Conservation (phyloP, 345 rosid species). For the Erysimum cheiranthoides region DNA sequence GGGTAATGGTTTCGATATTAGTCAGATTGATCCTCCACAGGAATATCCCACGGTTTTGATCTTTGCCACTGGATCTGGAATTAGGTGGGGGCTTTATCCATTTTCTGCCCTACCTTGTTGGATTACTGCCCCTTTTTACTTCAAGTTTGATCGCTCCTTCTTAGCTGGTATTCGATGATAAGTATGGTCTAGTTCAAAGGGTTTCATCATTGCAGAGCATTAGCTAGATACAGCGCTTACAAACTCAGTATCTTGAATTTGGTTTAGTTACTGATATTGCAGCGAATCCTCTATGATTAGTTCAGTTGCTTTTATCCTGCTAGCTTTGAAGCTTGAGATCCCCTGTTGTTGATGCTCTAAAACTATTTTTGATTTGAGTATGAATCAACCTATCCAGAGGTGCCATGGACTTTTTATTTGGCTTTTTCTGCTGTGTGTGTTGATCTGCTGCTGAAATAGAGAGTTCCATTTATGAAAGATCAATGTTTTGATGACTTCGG, state of each 20-base stretch:
- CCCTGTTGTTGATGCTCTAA: conserved; percentile 1
- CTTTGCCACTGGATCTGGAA: conserved; percentile 96
- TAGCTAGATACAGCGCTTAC: conserved; percentile 5
- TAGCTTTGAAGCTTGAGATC: conserved; percentile 14
- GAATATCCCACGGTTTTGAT: conserved; percentile 69
- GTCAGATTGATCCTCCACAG: conserved; percentile 74
- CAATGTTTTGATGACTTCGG: neutral
- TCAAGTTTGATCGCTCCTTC: conserved; percentile 4
- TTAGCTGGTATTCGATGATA: conserved; percentile 12
- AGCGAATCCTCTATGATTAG: neutral
- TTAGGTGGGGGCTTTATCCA: conserved; percentile 56
- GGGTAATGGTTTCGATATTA: conserved; percentile 78
- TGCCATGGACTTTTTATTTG: neutral
- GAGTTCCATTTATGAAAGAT: neutral
- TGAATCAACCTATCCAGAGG: neutral
- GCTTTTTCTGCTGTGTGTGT: conserved; percentile 22
- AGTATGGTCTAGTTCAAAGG: conserved; percentile 10
- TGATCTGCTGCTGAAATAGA: neutral
- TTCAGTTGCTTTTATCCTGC: neutral
- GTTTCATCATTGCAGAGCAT: conserved; percentile 19
- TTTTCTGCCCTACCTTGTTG: neutral
- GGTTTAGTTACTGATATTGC: conserved; percentile 5
- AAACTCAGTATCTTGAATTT: conserved; percentile 14
- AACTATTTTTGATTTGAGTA: conserved; percentile 6
- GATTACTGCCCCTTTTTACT: conserved; percentile 19